Evolutionary conservation across 345 rosid genomes (phyloP).

Genomic region (Hirschfeldia incana): DNA sequence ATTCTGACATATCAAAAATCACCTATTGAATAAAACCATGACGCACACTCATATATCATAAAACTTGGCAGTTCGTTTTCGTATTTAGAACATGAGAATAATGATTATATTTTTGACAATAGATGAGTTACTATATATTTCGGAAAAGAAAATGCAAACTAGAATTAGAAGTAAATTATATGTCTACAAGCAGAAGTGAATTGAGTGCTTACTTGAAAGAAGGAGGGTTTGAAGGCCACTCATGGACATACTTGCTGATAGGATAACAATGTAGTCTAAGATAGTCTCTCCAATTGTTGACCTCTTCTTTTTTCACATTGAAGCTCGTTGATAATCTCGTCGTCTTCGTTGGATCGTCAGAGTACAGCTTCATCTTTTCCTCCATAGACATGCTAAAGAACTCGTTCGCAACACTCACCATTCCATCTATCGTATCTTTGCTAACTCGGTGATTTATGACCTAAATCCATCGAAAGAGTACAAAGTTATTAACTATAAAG

Average conservation of each 20-base stretch:
- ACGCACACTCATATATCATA: neutral
- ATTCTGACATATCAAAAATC: neutral
- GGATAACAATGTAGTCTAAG: slow-evolving; percentile 83
- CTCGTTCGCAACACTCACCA: slow-evolving; percentile 53
- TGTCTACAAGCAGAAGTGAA: neutral
- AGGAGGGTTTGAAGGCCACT: slow-evolving; percentile 86
- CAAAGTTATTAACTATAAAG: neutral
- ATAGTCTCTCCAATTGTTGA: slow-evolving; percentile 89
- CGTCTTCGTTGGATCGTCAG: slow-evolving; percentile 82
- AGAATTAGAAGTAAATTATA: neutral
- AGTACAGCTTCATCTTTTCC: slow-evolving; percentile 81
- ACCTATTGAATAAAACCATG: neutral
- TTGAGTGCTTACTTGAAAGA: slow-evolving; percentile 57
- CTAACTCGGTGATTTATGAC: slow-evolving; percentile 69
- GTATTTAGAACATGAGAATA: neutral
- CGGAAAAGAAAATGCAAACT: slow-evolving; percentile 1
- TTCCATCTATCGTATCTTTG: slow-evolving; percentile 40
- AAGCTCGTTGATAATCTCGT: slow-evolving; percentile 81
- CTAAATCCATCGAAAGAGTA: slow-evolving; percentile 34
- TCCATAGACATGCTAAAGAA: slow-evolving; percentile 69
- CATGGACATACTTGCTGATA: slow-evolving; percentile 58
- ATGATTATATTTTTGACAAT: neutral
- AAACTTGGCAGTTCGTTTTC: neutral
- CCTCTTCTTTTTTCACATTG: slow-evolving; percentile 71
- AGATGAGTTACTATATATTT: neutral